Evolutionary conservation across 106 monocot genomes (phyloP), one percentile per base, ranked within the genome.

Genomic region (Gastrodia elata): DNA sequence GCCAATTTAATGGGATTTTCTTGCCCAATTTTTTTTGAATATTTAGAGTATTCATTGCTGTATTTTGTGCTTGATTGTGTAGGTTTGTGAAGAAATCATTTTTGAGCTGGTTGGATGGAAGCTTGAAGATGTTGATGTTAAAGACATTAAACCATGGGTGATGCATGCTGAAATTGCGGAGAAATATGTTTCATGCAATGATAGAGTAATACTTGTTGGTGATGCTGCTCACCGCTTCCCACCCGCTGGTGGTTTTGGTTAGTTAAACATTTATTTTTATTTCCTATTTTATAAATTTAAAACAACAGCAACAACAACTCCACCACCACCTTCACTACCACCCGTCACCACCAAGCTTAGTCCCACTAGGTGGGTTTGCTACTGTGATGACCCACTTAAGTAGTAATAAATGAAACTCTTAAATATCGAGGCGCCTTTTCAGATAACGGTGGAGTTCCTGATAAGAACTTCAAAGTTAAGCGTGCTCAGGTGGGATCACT

Each of bases 81-180:
- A 98, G 97, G 86, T 93, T 25, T 98, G 97, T 74, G 80, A 93
- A 73, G 76, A 83, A 74, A 91, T 98, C 73, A 98, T 98, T 73
- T 82, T 78, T 65, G 91, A 91, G 68, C 65, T 98, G 59, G 90
- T 82, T 43, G 97, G 97, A 9, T 71, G 80, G 71, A 80, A 88
- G 42, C 83, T 84, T 69, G 44, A 61, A 8, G 93, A 98, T 77
- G 37, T 98, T 26, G 38, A 91, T 37, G 69, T 98, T 67, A 33
- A 87, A 74, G 97, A 98, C 68, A 81, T 91, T 85, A 98, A 98
- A 80, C 88, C 97, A 78, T 98, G 97, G 97, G 88, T 83, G 34
- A 98, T 98, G 97, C 87, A 98, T 87, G 97, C 93, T 68, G 93
- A 98, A 84, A 91, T 98, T 86, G 97, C 97, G 46, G 88, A 93